Base-by-base conservation (phyloP, 2,329 filamentous ascomycete species). In the Penicillium sp. region DNA sequence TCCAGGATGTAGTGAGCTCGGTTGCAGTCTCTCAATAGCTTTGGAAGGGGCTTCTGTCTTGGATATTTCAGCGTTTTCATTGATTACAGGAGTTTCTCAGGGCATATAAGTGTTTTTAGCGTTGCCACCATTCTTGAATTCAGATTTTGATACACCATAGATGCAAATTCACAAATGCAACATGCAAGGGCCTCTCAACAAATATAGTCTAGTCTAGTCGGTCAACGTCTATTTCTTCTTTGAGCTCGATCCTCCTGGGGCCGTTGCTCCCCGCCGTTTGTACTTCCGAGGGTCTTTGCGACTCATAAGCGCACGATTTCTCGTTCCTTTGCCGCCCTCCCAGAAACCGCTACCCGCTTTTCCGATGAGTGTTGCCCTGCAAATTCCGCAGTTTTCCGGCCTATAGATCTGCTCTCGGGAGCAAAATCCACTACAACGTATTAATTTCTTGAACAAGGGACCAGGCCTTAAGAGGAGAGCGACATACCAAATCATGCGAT, bases 291-390 rank as follows among this genome's bases (percentile, higher is more conserved):
- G 86, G 72, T 91, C 88, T 74, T 91, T 91, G 55, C 86, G 80
- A 65, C 85, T 89, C 90, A 92, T 92, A 65, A 81, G 75, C 28
- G 75, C 76, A 71, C 80, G 83, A 68, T 92, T 88, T 56, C 90
- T 79, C n/a, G 89, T 92, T 1, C 89, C 89, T 70, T 89, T 91
- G 1, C 91, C 91, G 10, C 91, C 91, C 76, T 95, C 91, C 91
- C 91, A 95, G 74, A 92, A 95, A 0, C 91, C 91, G 39, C 77
- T 78, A 7, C 78, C 77, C 3, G 84, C 83, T 67, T 85, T 87
- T 60, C 89, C 86, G 48, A 92, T 81, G 11, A 94, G 82, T 46
- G 81, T 83, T 29, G 86, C 79, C 45, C 87, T 88, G 67, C 91
- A 95, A 66, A 90, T 85, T 1, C 78, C 81, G 71, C 91, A 95